phyloP scores from a whole-genome alignment of 176 grass and related monocot genomes.

The Aechmea fasciata region DNA sequence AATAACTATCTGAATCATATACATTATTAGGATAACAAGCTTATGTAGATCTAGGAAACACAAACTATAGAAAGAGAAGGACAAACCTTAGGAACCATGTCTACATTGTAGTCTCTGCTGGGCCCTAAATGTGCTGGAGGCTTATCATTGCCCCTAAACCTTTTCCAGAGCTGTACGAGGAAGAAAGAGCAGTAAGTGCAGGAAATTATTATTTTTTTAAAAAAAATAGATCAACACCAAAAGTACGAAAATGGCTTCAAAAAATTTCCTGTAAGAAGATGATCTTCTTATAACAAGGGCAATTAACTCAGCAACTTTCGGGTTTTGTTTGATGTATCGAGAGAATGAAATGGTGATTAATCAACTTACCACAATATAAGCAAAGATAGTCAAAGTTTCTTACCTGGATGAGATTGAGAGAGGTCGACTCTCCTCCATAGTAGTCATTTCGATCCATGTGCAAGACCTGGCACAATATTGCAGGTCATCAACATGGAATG shows the following conservation, averaged over 20 bases:
- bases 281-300: not conserved
- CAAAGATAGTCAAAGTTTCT: slow-evolving; percentile 4
- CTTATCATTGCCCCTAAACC: slow-evolving; percentile 84
- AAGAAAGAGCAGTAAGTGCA: not conserved
- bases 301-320: not conserved
- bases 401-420: slow-evolving; percentile 27
- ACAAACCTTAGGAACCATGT: slow-evolving; percentile 86
- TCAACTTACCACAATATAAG: not conserved
- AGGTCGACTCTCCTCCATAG: slow-evolving; percentile 19
- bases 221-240: not conserved
- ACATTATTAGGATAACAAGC: not conserved
- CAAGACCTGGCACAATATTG: slow-evolving; percentile 10
- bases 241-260: not conserved
- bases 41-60: not conserved
- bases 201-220: not conserved
- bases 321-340: not conserved
- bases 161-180: slow-evolving; percentile 67
- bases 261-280: not conserved
- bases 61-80: slow-evolving; percentile 6
- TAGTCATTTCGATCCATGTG: slow-evolving; percentile 27
- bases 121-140: slow-evolving; percentile 62
- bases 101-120: slow-evolving; percentile 92
- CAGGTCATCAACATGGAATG: not conserved
- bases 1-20: too few relatives aligned
- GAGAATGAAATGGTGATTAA: not conserved